These are phyloP conservation scores for Adansonia gregorii DNA, from an alignment of 441 rosid genomes.

Conservation along the genomic window DNA sequence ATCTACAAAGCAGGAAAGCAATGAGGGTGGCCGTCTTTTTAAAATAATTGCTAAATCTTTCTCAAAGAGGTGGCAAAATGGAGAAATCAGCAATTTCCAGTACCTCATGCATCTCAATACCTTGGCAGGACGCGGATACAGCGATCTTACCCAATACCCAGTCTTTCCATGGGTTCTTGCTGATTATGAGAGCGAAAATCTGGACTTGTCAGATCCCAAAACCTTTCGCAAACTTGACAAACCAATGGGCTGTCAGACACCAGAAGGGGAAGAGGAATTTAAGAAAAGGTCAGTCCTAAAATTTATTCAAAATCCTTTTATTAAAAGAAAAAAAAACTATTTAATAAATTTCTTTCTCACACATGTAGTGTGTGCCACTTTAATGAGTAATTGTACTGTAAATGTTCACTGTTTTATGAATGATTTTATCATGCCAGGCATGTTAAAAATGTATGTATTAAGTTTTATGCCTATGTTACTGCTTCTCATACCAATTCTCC, in stretches of 20 bases:
- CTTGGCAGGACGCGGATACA: constrained; percentile 99
- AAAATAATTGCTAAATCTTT: constrained; percentile 95
- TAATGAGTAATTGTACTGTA: background rate
- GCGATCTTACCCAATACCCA: constrained; percentile 99
- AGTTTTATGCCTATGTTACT: constrained; percentile 1
- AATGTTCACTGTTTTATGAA: background rate
- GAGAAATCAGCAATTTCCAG: constrained; percentile 99
- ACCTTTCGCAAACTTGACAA: constrained; percentile 94
- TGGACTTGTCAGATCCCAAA: constrained; percentile 84
- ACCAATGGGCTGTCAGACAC: constrained; percentile 99
- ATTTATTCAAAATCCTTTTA: constrained; percentile 9
- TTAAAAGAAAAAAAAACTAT: constrained; percentile 1
- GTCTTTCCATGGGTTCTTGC: constrained; percentile 99
- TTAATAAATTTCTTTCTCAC: background rate
- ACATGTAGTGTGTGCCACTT: background rate
- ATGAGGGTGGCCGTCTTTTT: constrained; percentile 95
- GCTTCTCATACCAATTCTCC: constrained; percentile 26
- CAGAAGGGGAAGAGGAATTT: constrained; percentile 97
- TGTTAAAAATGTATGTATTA: background rate
- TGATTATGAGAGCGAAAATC: constrained; percentile 92
- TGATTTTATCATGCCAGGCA: constrained; percentile 21
- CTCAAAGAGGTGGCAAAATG: constrained; percentile 99
- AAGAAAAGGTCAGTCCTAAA: constrained; percentile 71
- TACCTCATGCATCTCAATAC: constrained; percentile 99
- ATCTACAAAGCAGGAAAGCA: constrained; percentile 88